A percentile compares a stretch with the other conserved stretches of the same genome.
These are phyloP conservation scores for Blepharisma stoltei DNA, from an alignment of 73 alveolate genomes.

Conservation along the genomic window DNA sequence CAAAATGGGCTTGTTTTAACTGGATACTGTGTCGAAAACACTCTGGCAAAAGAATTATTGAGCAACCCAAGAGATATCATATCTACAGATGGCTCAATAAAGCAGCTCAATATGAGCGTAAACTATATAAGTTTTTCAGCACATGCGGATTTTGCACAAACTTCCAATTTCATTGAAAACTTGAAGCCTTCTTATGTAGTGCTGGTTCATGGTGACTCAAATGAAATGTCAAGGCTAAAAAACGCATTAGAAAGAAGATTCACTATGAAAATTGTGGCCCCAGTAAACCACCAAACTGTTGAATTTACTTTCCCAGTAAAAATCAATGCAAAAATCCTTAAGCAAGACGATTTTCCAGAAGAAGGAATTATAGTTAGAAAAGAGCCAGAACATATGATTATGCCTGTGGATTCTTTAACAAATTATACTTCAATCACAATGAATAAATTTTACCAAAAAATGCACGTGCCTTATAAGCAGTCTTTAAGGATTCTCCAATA, in stretches of 20 bases:
- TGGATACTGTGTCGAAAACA: conserved; percentile 95
- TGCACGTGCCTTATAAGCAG: conserved; percentile 48
- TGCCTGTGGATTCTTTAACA: conserved; percentile 22
- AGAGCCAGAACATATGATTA: conserved; percentile 29
- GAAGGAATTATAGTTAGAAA: conserved; percentile 27
- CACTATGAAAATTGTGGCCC: conserved; percentile 30
- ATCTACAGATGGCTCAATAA: conserved; percentile 47
- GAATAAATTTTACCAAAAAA: conserved; percentile 45
- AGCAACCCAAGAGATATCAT: conserved; percentile 66
- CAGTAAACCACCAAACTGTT: conserved; percentile 20
- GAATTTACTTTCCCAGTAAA: conserved; percentile 6
- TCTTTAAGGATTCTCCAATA: conserved; percentile 43
- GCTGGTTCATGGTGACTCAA: conserved; percentile 96
- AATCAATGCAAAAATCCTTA: conserved; percentile 25
- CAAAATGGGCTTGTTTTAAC: conserved; percentile 89
- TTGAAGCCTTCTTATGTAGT: conserved; percentile 92
- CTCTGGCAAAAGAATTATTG: conserved; percentile 88
- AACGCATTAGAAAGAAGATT: conserved; percentile 59
- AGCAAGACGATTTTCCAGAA: background rate
- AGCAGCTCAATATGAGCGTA: conserved; percentile 79
- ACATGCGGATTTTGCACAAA: conserved; percentile 93
- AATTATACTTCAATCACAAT: conserved; percentile 50
- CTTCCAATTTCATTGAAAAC: conserved; percentile 87
- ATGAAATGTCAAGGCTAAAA: conserved; percentile 88
- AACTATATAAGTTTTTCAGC: conserved; percentile 95